Base-by-base conservation (phyloP, 306 rosid species). In the Trichosanthes cucumerina region DNA sequence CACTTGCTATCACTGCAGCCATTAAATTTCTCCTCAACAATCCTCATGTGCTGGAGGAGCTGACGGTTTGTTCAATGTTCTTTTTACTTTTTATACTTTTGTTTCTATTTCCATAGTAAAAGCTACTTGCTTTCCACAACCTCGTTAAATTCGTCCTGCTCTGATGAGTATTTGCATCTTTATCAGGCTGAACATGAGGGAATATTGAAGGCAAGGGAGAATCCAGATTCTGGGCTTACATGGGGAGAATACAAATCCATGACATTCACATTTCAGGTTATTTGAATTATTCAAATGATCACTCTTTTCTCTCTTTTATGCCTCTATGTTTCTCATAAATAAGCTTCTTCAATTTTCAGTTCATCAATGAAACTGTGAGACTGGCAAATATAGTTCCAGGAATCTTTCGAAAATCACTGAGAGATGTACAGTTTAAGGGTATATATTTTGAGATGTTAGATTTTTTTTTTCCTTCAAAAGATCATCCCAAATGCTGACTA, bases 161-260 rank as follows among this genome's bases (percentile, higher is more conserved):
- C 69, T 66, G 50, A 66, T 8, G 2, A 66, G 50, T 54, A 65
- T 50, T 38, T 83, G 70, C 75, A 57, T 41, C 77, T 75, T 49
- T 71, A 38, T 31, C 88, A 95, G 99, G 96, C 89, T 76, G 99
- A 95, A 80, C 97, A 95, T 62, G 97, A 92, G 81, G 84, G 85
- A 81, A 95, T 95, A 77, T 49, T 95, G 24, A 86, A 84, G 81
- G 83, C 54, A 76, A 89, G 96, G 59, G 88, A 90, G 78, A 82
- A 82, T 79, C 85, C 93, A 78, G 86, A 82, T 79, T 84, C 91
- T 21, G 91, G 90, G 81, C 81, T 92, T 79, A 87, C 96, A 36
- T 95, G 99, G 99, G 86, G 89, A 84, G 99, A 95, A 84, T 95
- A 95, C 90, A 95, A 92, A 88, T 92, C 99, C 80, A 95, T 95